phyloP scores from a whole-genome alignment of 768 basidiomycete species.

The Termitomyces heimii region DNA sequence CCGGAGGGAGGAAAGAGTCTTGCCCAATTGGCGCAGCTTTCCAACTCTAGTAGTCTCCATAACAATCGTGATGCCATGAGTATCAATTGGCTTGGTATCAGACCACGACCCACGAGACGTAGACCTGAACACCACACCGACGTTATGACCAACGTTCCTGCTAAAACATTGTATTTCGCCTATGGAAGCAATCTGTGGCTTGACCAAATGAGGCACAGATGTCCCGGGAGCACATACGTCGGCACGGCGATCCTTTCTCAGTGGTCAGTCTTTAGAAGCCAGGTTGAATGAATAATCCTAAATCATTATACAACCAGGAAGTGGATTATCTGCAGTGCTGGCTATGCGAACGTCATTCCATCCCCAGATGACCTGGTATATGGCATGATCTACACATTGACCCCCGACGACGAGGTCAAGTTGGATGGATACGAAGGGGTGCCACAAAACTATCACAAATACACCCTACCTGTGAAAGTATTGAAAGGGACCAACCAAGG shows the following conservation, averaged over 20 bases:
- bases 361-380: constrained; percentile 29
- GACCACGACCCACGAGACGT: neutral
- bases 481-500: constrained; percentile 5
- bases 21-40: neutral
- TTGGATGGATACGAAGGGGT: constrained; percentile 40
- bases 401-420: constrained; percentile 29
- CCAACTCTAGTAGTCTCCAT: neutral
- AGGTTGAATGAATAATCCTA: neutral
- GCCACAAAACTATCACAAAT: constrained; percentile 31
- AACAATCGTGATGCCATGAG: neutral
- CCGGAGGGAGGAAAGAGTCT: neutral
- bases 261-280: constrained; percentile 26
- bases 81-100: too few relatives aligned
- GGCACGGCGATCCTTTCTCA: constrained; percentile 33
- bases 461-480: constrained; percentile 22
- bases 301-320: constrained; percentile 25
- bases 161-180: constrained; percentile 33
- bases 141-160: neutral
- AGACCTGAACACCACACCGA: neutral
- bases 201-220: constrained; percentile 42
- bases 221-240: constrained; percentile 34
- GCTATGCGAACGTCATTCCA: constrained; percentile 39
- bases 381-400: constrained; percentile 29
- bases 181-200: constrained; percentile 48
- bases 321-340: constrained; percentile 39